Percentiles rank a stretch among this genome's conserved stretches.
phyloP scores from a whole-genome alignment of 208 protist genomes.

The Crithidia thermophila region DNA sequence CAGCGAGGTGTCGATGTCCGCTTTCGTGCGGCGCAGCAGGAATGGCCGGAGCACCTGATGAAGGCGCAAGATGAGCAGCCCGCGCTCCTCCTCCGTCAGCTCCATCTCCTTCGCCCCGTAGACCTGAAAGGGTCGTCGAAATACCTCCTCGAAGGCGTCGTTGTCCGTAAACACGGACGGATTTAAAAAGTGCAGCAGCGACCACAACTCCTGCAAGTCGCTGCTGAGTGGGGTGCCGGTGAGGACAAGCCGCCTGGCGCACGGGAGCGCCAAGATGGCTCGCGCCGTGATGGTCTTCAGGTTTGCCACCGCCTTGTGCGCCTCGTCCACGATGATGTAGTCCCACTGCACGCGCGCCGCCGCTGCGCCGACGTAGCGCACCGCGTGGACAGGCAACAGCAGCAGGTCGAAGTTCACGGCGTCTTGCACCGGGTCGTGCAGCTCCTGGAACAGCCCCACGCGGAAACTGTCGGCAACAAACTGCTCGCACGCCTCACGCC shows the following conservation, averaged over 20 bases:
- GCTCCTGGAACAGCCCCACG: conserved; percentile 35
- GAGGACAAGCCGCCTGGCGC: conserved; percentile 82
- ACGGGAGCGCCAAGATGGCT: conserved; percentile 38
- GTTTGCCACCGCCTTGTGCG: conserved; percentile 78
- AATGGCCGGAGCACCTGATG: conserved; percentile 96
- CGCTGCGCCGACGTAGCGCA: conserved; percentile 14
- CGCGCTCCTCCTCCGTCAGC: conserved; percentile 62
- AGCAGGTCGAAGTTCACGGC: conserved; percentile 46
- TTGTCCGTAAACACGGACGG: conserved; percentile 92
- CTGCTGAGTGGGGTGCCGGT: conserved; percentile 98
- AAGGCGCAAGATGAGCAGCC: conserved; percentile 72
- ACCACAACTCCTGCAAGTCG: conserved; percentile 98
- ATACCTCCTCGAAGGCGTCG: conserved; percentile 95
- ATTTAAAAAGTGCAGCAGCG: conserved; percentile 98
- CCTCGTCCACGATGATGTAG: conserved; percentile 83
- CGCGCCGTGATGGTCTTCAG: conserved; percentile 42
- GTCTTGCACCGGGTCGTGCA: conserved; percentile 32
- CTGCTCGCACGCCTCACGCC: conserved; percentile 90
- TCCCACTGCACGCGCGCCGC: conserved; percentile 46
- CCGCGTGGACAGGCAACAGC: conserved; percentile 52
- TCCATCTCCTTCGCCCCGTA: conserved; percentile 55
- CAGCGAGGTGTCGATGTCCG: conserved; percentile 93
- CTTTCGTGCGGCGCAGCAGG: conserved; percentile 96
- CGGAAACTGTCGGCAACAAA: conserved; percentile 79
- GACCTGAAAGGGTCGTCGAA: conserved; percentile 59